phyloP scores from a whole-genome alignment of 2,329 filamentous ascomycete genomes.

The Penicillium nordicum region DNA sequence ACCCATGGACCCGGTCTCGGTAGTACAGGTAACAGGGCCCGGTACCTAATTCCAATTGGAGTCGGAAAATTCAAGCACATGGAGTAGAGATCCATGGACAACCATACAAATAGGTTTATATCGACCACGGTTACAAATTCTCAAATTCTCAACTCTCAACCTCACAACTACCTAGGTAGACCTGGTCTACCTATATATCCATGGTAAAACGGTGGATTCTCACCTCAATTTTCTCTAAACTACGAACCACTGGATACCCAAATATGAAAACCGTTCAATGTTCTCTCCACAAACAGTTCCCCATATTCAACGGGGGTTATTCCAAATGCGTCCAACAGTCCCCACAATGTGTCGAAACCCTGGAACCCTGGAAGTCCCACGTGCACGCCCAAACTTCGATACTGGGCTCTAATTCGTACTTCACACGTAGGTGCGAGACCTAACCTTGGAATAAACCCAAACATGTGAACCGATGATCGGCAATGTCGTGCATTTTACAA shows the following conservation, averaged over 20 bases:
- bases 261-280: background rate
- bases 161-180: background rate
- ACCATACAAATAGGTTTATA: background rate
- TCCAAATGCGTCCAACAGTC: background rate
- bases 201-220: background rate
- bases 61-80: background rate
- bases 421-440: background rate
- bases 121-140: background rate
- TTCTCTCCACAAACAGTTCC: background rate
- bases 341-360: background rate
- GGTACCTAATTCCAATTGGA: background rate
- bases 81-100: background rate
- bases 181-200: background rate
- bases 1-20: background rate
- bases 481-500: background rate
- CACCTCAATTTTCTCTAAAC: background rate
- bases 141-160: background rate
- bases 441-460: background rate
- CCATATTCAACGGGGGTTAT: background rate
- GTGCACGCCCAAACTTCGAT: background rate
- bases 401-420: background rate
- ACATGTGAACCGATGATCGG: background rate
- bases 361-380: background rate
- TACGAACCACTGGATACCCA: background rate
- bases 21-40: background rate